Percentiles rank a stretch among this genome's conserved stretches.
These are phyloP conservation scores for Tothia fuscella DNA, from an alignment of 2,329 filamentous ascomycete species.

Conservation along the genomic window DNA sequence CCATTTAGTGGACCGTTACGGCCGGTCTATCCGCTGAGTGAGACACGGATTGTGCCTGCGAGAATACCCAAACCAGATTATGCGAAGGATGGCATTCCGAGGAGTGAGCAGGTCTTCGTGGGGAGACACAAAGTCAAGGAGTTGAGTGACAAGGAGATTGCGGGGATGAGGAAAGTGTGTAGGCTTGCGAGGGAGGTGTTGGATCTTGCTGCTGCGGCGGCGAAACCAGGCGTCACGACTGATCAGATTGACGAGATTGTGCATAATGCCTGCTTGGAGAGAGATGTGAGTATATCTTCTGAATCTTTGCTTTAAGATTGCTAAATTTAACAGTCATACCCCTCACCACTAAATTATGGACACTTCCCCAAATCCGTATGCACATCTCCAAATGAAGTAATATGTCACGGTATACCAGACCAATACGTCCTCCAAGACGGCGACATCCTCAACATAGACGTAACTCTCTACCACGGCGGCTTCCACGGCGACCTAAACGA, in stretches of 20 bases:
- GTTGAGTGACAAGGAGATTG: slow-evolving; percentile 66
- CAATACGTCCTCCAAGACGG: slow-evolving; percentile 77
- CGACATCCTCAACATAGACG: slow-evolving; percentile 94
- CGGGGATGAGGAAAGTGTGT: slow-evolving; percentile 89
- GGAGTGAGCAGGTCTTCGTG: slow-evolving; percentile 50
- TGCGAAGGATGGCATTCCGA: slow-evolving; percentile 66
- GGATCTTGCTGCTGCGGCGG: slow-evolving; percentile 74
- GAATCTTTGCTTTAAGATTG: background rate
- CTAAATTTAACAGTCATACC: slow-evolving; percentile 61
- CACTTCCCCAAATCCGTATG: slow-evolving; percentile 97
- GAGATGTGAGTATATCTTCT: slow-evolving; percentile 52
- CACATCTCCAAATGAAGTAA: slow-evolving; percentile 92
- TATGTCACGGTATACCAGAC: slow-evolving; percentile 97
- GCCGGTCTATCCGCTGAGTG: slow-evolving; percentile 56
- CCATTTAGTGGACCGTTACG: slow-evolving; percentile 69
- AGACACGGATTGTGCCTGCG: slow-evolving; percentile 49
- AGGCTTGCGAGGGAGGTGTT: slow-evolving; percentile 78
- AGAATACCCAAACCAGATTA: slow-evolving; percentile 80
- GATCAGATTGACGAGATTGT: slow-evolving; percentile 92
- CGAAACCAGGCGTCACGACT: slow-evolving; percentile 86
- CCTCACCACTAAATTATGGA: slow-evolving; percentile 89
- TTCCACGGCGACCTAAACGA: slow-evolving; percentile 97
- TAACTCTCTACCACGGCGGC: slow-evolving; percentile 85
- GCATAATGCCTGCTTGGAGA: slow-evolving; percentile 86
- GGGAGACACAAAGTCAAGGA: slow-evolving; percentile 73